A percentile compares a stretch with the other conserved stretches of the same genome.
Conservation (phyloP, 2,329 filamentous ascomycete species). For the Colletotrichum sublineola region DNA sequence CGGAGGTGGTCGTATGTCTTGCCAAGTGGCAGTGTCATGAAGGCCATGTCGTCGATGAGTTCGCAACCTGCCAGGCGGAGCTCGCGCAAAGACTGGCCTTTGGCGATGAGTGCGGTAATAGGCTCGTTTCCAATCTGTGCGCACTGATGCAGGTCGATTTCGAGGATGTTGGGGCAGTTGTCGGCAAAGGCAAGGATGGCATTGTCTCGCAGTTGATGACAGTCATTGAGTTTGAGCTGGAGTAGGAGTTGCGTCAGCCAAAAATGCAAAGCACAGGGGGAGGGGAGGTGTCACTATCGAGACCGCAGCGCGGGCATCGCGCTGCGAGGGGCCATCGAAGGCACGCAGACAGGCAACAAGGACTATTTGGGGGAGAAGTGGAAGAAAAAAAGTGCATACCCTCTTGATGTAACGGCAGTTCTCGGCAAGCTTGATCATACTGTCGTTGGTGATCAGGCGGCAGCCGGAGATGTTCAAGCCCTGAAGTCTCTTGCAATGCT, state of each 20-base stretch:
- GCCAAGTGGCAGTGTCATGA: conserved; percentile 79
- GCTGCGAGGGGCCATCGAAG: neutral
- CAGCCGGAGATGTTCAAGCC: conserved; percentile 94
- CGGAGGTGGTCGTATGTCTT: conserved; percentile 87
- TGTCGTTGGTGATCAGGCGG: conserved; percentile 86
- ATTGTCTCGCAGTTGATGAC: conserved; percentile 83
- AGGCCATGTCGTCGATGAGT: conserved; percentile 88
- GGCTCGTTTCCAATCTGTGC: conserved; percentile 84
- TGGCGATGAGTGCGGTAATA: conserved; percentile 82
- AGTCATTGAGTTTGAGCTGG: conserved; percentile 94
- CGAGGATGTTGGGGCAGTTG: conserved; percentile 91
- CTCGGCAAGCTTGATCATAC: conserved; percentile 82
- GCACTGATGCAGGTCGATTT: conserved; percentile 95
- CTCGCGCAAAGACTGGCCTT: conserved; percentile 88
- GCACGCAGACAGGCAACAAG: neutral
- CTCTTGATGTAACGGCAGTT: conserved; percentile 89
- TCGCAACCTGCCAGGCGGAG: conserved; percentile 88
- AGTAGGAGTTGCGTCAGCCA: conserved; percentile 48
- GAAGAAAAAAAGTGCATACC: conserved; percentile 62
- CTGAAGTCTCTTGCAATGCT: conserved; percentile 87
- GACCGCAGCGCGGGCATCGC: neutral
- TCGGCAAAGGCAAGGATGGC: conserved; percentile 88
- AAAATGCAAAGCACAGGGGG: neutral
- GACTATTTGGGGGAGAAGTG: neutral
- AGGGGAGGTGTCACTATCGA: neutral